Evolutionary conservation across 31 red algal genomes (phyloP), one percentile per base, ranked within the genome.

Genomic region (Asparagopsis taxiformis): DNA sequence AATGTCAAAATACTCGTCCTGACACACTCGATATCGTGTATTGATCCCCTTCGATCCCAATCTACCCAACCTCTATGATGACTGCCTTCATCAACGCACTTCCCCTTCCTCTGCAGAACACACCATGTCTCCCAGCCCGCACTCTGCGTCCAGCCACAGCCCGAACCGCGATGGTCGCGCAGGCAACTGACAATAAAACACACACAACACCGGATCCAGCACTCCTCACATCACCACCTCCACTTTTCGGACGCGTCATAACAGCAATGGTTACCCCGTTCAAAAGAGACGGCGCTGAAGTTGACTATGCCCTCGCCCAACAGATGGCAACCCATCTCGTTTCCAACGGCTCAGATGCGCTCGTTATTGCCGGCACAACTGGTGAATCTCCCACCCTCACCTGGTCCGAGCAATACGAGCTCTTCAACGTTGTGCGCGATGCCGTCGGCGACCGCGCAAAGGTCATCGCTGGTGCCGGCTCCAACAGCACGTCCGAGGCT

Each of bases 201-300:
- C n/a, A n/a, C n/a, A n/a, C n/a, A n/a, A n/a, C n/a, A n/a, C n/a
- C n/a, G n/a, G n/a, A n/a, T n/a, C n/a, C n/a, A n/a, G n/a, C n/a
- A n/a, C n/a, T n/a, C n/a, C n/a, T n/a, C n/a, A n/a, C n/a, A n/a
- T n/a, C n/a, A n/a, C n/a, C 72, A 64, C 10, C 26, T 19, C 36
- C 72, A 13, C 25, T 82, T 9, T 97, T 97, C 62, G 94, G 94
- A 0, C 68, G 73, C 28, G 75, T 97, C 22, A 80, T 91, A 15
- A 97, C 94, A 2, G 88, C 94, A 0, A 91, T 97, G 95, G 91
- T 98, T 17, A 98, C 95, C 5, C 91, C 90, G 22, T 98, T 98
- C 75, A 91, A 94, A 62, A 49, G 70, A 15, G 76, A 65, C 44
- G 76, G 68, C 49, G 58, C 75, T 15, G 90, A 90, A 38, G 87